Conservation (phyloP, 2,329 filamentous ascomycete genomes). For the Colletotrichum scovillei region DNA sequence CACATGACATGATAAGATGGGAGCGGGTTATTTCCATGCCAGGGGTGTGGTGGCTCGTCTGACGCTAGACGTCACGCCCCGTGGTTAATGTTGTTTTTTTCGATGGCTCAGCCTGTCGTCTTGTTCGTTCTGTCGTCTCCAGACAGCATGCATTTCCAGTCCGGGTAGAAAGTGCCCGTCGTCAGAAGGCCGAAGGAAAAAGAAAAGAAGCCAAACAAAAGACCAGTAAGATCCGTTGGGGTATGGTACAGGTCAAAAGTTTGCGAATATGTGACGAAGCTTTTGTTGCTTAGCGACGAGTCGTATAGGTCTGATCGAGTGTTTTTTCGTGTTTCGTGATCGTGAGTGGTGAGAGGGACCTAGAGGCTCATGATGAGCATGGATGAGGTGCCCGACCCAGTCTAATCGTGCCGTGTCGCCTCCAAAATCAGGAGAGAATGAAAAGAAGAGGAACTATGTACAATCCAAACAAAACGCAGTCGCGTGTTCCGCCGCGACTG, state of each 20-base stretch:
- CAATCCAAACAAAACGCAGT: conserved; percentile 37
- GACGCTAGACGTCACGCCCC: conserved; percentile 7
- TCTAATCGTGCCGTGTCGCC: conserved; percentile 33
- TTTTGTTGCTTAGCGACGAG: conserved; percentile 29
- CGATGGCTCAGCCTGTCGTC: conserved; percentile 18
- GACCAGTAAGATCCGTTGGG: conserved; percentile 31
- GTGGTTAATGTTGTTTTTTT: conserved; percentile 17
- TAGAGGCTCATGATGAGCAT: conserved; percentile 21
- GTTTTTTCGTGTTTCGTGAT: conserved; percentile 31
- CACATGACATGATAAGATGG: conserved; percentile 33
- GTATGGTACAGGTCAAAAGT: conserved; percentile 36
- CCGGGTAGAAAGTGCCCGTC: conserved; percentile 26
- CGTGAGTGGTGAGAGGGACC: conserved; percentile 20
- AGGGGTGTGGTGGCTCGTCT: conserved; percentile 6
- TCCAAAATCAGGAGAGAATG: conserved; percentile 9
- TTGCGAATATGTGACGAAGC: conserved; percentile 35
- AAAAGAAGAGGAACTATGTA: conserved; percentile 37
- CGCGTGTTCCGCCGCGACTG: conserved; percentile 25
- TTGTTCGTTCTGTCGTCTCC: conserved; percentile 27
- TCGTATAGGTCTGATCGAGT: conserved; percentile 27
- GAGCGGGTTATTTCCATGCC: conserved; percentile 23
- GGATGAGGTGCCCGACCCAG: conserved; percentile 34
- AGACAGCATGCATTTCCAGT: conserved; percentile 30
- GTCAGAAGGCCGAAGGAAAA: conserved; percentile 33
- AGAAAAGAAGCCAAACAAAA: conserved; percentile 36